Conservation (phyloP, 2,329 filamentous ascomycete species). For the Malbranchea zuffiana region DNA sequence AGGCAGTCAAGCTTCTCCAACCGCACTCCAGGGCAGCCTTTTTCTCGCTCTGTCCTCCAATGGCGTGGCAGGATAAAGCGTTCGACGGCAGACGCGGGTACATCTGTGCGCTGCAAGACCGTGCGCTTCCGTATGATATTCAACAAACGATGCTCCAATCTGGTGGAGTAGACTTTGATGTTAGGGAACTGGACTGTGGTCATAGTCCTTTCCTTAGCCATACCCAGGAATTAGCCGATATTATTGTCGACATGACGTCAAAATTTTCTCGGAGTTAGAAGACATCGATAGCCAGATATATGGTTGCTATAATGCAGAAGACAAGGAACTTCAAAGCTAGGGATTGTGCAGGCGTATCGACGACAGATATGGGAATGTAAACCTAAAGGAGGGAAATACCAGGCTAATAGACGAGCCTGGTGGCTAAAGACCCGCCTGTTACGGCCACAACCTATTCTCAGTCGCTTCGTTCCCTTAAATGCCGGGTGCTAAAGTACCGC, state of each 20-base stretch:
- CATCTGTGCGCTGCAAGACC: slow-evolving; percentile 6
- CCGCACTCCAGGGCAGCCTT: not conserved
- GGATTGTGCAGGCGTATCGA: too few relatives aligned
- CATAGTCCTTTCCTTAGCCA: slow-evolving; percentile 12
- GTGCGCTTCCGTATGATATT: slow-evolving; percentile 1
- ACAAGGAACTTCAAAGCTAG: too few relatives aligned
- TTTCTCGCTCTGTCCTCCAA: not conserved
- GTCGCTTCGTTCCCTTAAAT: too few relatives aligned
- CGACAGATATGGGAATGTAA: too few relatives aligned
- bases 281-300: too few relatives aligned
- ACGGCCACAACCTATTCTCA: too few relatives aligned
- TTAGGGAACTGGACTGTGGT: slow-evolving; percentile 5
- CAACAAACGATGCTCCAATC: slow-evolving; percentile 7
- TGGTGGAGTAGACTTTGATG: slow-evolving; percentile 6
- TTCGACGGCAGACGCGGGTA: slow-evolving; percentile 10
- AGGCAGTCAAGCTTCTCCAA: slow-evolving; percentile 3
- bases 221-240: slow-evolving; percentile 8
- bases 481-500: too few relatives aligned
- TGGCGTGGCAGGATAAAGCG: slow-evolving; percentile 8
- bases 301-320: too few relatives aligned
- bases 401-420: too few relatives aligned
- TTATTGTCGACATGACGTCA: not conserved
- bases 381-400: too few relatives aligned
- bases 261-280: too few relatives aligned
- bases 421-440: too few relatives aligned